These are phyloP conservation scores for Blastomyces parvus DNA, from an alignment of 2,329 filamentous ascomycete species.

Conservation along the genomic window DNA sequence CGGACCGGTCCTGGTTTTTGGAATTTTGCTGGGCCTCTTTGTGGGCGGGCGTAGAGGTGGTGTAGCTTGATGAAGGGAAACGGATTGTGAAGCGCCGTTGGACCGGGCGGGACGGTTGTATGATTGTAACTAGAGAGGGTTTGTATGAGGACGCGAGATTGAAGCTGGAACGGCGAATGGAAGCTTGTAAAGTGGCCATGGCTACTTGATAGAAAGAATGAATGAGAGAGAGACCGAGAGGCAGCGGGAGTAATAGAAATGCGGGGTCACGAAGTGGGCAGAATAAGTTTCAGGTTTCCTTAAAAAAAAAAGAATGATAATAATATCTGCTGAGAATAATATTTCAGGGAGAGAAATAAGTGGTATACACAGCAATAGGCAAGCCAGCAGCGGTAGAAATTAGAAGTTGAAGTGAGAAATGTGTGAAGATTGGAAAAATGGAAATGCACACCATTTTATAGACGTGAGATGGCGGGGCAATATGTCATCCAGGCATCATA, in stretches of 20 bases:
- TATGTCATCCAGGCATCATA: neutral
- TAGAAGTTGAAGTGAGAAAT: neutral
- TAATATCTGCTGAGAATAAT: neutral
- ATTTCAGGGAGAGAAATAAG: neutral
- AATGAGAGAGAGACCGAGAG: too few relatives aligned
- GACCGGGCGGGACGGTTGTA: neutral
- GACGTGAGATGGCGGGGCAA: neutral
- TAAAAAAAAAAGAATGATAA: neutral
- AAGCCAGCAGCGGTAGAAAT: neutral
- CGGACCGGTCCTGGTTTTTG: neutral
- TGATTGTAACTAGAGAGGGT: constrained; percentile 1
- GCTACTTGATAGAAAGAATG: neutral
- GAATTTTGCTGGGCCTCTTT: neutral
- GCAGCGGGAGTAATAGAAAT: too few relatives aligned
- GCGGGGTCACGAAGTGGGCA: neutral
- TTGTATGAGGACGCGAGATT: neutral
- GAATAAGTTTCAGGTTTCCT: neutral
- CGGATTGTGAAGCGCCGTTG: neutral
- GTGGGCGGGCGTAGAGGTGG: neutral
- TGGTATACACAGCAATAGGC: neutral
- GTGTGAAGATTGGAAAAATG: neutral
- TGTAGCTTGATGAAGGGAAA: neutral
- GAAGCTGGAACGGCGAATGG: neutral
- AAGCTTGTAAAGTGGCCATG: neutral
- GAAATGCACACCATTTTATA: neutral